Evolutionary conservation across 805 yeast species (phyloP).

Genomic region (Sungouiella thailandica): DNA sequence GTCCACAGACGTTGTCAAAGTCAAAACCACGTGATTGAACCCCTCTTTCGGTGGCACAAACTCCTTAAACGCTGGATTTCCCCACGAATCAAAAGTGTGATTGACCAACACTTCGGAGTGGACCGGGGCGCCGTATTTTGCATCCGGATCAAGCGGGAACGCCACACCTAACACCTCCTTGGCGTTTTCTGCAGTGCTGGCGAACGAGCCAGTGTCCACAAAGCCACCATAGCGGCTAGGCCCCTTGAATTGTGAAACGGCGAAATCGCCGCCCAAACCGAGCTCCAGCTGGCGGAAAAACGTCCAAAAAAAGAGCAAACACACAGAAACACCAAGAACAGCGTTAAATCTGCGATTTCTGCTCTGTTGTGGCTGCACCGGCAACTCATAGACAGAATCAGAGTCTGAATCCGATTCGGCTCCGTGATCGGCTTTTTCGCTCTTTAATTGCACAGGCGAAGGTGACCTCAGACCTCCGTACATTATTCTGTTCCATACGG

Average conservation of each 20-base stretch:
- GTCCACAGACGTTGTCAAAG: constrained; percentile 49
- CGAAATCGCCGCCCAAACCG: not conserved
- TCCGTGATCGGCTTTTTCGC: too few species aligned
- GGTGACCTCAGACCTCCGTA: constrained; percentile 6
- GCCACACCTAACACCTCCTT: constrained; percentile 23
- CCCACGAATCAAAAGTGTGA: constrained; percentile 59
- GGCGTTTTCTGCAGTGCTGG: not conserved
- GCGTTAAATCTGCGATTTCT: too few species aligned
- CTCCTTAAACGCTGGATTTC: constrained; percentile 41
- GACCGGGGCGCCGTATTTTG: constrained; percentile 29
- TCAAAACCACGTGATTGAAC: constrained; percentile 51
- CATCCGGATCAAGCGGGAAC: constrained; percentile 22
- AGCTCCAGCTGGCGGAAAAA: not conserved
- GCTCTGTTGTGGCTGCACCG: too few species aligned
- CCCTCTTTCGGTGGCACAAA: constrained; percentile 43
- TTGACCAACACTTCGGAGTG: constrained; percentile 36
- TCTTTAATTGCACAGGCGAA: not conserved
- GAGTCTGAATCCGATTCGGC: too few species aligned
- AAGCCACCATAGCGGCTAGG: constrained; percentile 4
- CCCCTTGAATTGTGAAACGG: not conserved
- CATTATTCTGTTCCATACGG: constrained; percentile 15
- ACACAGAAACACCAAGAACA: too few species aligned
- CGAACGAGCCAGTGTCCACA: constrained; percentile 4
- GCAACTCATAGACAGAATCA: too few species aligned
- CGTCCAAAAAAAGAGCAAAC: not conserved